phyloP scores from a whole-genome alignment of 768 basidiomycete genomes.

The Leccinum ochraceum region DNA sequence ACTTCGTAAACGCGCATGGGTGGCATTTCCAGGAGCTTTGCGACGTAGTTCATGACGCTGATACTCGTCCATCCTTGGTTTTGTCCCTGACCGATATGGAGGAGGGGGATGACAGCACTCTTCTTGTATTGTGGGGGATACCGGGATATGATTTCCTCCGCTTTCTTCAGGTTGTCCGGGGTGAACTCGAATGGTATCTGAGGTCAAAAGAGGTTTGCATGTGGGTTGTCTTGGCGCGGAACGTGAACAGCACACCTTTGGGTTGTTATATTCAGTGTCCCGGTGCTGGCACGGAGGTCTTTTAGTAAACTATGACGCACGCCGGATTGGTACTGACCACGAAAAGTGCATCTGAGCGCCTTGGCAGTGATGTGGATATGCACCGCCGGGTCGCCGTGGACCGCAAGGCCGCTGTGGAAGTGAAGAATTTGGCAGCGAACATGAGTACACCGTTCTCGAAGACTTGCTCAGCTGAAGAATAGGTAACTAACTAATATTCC shows the following conservation, averaged over 20 bases:
- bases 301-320: slow-evolving; percentile 14
- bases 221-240: neutral
- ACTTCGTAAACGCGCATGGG: slow-evolving; percentile 99
- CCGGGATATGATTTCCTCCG: slow-evolving; percentile 85
- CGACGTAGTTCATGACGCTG: slow-evolving; percentile 98
- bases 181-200: slow-evolving; percentile 92
- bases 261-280: slow-evolving; percentile 93
- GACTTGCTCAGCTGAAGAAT: neutral
- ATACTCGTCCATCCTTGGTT: slow-evolving; percentile 99
- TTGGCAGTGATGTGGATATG: slow-evolving; percentile 42
- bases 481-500: neutral
- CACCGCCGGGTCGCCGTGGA: slow-evolving; percentile 22
- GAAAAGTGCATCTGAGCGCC: slow-evolving; percentile 82
- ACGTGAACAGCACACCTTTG: slow-evolving; percentile 53
- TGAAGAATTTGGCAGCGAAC: slow-evolving; percentile 22
- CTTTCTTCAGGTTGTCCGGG: slow-evolving; percentile 78
- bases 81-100: slow-evolving; percentile 95
- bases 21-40: slow-evolving; percentile 88
- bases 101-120: slow-evolving; percentile 94
- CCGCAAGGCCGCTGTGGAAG: slow-evolving; percentile 16
- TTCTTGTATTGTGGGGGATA: slow-evolving; percentile 99
- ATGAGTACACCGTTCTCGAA: slow-evolving; percentile 16
- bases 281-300: slow-evolving; percentile 66
- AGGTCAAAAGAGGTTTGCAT: slow-evolving; percentile 1
- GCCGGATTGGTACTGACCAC: slow-evolving; percentile 55